Conservation (phyloP, 495 filamentous ascomycete genomes). For the Podospora pseudopauciseta region DNA sequence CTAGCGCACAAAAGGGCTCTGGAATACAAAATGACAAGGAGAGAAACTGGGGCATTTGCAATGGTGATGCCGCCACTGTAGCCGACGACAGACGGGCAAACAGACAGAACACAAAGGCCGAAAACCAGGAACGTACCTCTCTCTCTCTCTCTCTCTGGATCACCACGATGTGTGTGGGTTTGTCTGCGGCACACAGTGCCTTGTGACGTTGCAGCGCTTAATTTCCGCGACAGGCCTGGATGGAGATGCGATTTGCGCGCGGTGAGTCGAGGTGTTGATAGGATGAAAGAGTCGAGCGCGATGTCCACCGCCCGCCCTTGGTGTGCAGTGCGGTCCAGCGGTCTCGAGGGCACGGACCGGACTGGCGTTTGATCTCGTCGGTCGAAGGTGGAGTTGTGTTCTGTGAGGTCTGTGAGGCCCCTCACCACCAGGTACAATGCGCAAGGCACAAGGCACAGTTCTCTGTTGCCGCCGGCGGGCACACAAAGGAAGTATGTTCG, state of each 20-base stretch:
- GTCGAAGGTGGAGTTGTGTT: slow-evolving; percentile 3
- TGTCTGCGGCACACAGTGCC: slow-evolving; percentile 12
- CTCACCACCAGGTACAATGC: neutral
- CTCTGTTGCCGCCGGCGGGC: neutral
- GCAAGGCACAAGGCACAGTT: neutral
- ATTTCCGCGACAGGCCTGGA: slow-evolving; percentile 27
- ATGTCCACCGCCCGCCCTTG: slow-evolving; percentile 6
- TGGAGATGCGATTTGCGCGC: slow-evolving; percentile 9
- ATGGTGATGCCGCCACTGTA: slow-evolving; percentile 2
- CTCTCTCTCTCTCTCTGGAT: neutral
- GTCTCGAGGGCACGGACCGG: slow-evolving; percentile 15
- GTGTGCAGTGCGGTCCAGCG: slow-evolving; percentile 7
- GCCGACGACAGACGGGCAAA: neutral
- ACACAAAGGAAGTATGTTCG: neutral
- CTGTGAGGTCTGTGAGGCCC: neutral
- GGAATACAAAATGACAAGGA: slow-evolving; percentile 1
- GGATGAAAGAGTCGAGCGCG: slow-evolving; percentile 3
- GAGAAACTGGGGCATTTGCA: neutral
- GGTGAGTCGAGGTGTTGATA: slow-evolving; percentile 11
- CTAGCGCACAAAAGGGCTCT: slow-evolving; percentile 1
- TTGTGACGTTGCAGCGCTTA: slow-evolving; percentile 31
- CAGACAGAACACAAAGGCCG: neutral
- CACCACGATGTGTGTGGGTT: neutral
- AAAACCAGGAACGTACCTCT: neutral
- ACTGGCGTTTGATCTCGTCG: slow-evolving; percentile 4